Evolutionary conservation across 768 basidiomycete species (phyloP).

Genomic region (Ramaria rubella): DNA sequence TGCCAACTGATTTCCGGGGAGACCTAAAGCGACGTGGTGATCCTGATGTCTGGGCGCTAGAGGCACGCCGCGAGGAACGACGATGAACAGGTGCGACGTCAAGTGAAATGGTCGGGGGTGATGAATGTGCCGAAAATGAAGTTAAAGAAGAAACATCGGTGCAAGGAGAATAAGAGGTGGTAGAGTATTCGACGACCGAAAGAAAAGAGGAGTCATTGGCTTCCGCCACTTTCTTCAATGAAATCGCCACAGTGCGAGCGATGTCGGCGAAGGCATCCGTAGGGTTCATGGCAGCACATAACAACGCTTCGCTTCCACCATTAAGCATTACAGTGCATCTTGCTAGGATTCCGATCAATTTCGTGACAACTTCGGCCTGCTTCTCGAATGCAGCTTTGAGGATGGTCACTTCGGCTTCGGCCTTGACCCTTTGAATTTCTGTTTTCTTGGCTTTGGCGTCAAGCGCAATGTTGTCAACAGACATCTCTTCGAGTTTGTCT

Average conservation of each 20-base stretch:
- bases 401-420: conserved; percentile 58
- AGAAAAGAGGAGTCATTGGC: conserved; percentile 68
- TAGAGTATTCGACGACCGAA: conserved; percentile 59
- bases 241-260: conserved; percentile 42
- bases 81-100: conserved; percentile 45
- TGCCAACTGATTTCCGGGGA: conserved; percentile 53
- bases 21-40: conserved; percentile 27
- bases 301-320: conserved; percentile 33
- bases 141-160: conserved; percentile 30
- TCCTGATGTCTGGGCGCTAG: conserved; percentile 36
- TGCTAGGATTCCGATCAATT: conserved; percentile 74
- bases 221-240: conserved; percentile 49
- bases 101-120: conserved; percentile 42
- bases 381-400: conserved; percentile 54
- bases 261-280: conserved; percentile 27
- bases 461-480: conserved; percentile 62
- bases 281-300: not conserved
- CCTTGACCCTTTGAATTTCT: conserved; percentile 64
- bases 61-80: conserved; percentile 33
- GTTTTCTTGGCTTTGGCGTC: conserved; percentile 59
- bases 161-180: conserved; percentile 45
- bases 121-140: conserved; percentile 45
- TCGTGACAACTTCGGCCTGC: conserved; percentile 62
- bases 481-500: conserved; percentile 68
- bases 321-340: conserved; percentile 68